These are phyloP conservation scores for Fibroporia radiculosa DNA, from an alignment of 768 basidiomycete genomes.

Conservation along the genomic window DNA sequence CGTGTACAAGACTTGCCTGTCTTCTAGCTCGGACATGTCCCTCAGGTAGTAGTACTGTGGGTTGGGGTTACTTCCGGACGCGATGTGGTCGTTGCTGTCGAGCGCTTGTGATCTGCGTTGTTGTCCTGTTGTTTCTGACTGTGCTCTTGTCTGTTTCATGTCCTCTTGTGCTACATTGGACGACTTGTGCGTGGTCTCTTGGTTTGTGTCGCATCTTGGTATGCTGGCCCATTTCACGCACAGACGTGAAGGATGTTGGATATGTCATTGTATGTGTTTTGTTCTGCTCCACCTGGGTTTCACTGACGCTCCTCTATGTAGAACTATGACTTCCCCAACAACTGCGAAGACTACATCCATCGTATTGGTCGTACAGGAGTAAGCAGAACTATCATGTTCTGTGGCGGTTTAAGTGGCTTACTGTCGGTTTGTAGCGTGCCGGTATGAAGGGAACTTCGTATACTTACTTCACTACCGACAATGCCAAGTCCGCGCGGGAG, in stretches of 20 bases:
- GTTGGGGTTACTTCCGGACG: conserved; percentile 34
- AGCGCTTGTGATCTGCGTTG: conserved; percentile 41
- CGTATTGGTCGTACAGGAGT: conserved; percentile 98
- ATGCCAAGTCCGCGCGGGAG: conserved; percentile 90
- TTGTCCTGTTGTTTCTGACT: conserved; percentile 39
- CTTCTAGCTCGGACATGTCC: conserved; percentile 41
- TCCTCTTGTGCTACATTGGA: conserved; percentile 2
- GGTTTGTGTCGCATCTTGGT: conserved; percentile 22
- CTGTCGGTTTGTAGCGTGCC: conserved; percentile 52
- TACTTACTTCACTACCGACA: conserved; percentile 96
- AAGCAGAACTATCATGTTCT: conserved; percentile 19
- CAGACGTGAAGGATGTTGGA: conserved; percentile 99
- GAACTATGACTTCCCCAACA: conserved; percentile 98
- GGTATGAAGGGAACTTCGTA: conserved; percentile 88
- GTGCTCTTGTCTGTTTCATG: conserved; percentile 27
- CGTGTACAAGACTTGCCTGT: conserved; percentile 48
- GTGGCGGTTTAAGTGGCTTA: not conserved
- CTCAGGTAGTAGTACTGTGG: conserved; percentile 24
- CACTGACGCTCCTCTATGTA: conserved; percentile 22
- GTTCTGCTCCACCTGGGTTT: not conserved
- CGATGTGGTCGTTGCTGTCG: conserved; percentile 31
- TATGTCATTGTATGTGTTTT: conserved; percentile 79
- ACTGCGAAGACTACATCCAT: conserved; percentile 97
- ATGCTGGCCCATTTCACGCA: conserved; percentile 26
- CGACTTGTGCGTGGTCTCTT: conserved; percentile 16